A percentile compares a stretch with the other conserved stretches of the same genome.
Conservation (phyloP, 2,329 filamentous ascomycete species). For the Xylariales sp. region DNA sequence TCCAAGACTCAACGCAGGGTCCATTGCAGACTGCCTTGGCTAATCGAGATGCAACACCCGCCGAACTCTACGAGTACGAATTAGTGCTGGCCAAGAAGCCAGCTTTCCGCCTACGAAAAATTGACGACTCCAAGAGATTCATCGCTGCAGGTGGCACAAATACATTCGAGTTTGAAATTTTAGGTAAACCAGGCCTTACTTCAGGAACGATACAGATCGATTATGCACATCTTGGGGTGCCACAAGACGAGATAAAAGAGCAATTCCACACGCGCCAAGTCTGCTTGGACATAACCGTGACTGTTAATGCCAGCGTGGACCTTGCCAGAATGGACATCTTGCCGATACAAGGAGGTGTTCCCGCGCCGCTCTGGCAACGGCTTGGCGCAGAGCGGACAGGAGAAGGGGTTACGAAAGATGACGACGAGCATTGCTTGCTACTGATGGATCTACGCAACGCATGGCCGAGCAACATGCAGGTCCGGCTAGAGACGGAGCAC, state of each 20-base stretch:
- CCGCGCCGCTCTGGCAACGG: conserved; percentile 53
- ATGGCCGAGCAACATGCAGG: conserved; percentile 75
- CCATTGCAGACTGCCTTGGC: conserved; percentile 70
- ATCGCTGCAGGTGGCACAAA: conserved; percentile 65
- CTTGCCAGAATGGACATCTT: conserved; percentile 75
- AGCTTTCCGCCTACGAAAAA: conserved; percentile 54
- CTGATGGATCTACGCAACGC: conserved; percentile 83
- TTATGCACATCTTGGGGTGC: conserved; percentile 75
- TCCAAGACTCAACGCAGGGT: conserved; percentile 80
- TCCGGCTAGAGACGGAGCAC: conserved; percentile 55
- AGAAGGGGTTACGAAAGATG: conserved; percentile 33
- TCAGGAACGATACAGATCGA: conserved; percentile 78
- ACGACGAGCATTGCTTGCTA: conserved; percentile 69
- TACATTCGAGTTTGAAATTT: conserved; percentile 77
- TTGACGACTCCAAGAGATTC: conserved; percentile 46
- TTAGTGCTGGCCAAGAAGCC: conserved; percentile 71
- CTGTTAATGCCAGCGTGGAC: conserved; percentile 88
- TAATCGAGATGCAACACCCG: conserved; percentile 71
- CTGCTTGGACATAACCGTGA: conserved; percentile 75
- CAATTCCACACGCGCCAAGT: conserved; percentile 83
- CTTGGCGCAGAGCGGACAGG: conserved; percentile 27
- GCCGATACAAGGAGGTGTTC: conserved; percentile 65
- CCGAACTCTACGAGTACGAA: conserved; percentile 83
- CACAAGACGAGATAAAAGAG: conserved; percentile 62
- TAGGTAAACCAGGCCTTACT: conserved; percentile 81